phyloP scores from a whole-genome alignment of 805 yeast genomes.

The Wickerhamiella sergipiensis region DNA sequence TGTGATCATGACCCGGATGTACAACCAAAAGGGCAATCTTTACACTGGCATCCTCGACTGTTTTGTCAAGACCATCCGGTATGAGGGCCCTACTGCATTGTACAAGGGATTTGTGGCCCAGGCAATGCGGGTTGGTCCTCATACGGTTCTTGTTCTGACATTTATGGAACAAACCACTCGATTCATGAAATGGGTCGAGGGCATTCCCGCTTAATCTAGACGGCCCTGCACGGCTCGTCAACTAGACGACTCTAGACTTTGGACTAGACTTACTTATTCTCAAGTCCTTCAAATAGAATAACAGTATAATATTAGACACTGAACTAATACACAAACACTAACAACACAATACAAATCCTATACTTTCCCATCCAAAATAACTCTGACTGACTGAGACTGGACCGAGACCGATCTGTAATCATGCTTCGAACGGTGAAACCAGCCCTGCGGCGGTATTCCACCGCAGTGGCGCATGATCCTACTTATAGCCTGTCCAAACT shows the following conservation, averaged over 20 bases:
- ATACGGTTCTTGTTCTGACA: conserved; percentile 71
- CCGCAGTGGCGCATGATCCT: background rate
- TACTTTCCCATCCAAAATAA: too few relatives aligned
- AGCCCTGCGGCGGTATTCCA: background rate
- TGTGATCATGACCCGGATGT: conserved; percentile 84
- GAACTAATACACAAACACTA: too few relatives aligned
- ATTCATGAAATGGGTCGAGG: conserved; percentile 32
- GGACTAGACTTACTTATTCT: too few relatives aligned
- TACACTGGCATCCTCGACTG: conserved; percentile 87
- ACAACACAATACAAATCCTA: too few relatives aligned
- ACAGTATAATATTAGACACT: too few relatives aligned
- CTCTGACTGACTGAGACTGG: too few relatives aligned
- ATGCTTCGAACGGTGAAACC: background rate
- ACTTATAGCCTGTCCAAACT: conserved; percentile 21
- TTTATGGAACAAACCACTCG: conserved; percentile 94
- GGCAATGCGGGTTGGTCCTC: conserved; percentile 84
- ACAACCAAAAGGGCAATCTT: conserved; percentile 81
- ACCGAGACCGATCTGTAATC: background rate
- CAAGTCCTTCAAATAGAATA: too few relatives aligned
- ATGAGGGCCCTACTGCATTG: conserved; percentile 78
- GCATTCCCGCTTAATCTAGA: background rate
- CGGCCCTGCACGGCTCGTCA: too few relatives aligned
- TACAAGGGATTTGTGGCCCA: conserved; percentile 96
- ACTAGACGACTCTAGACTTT: too few relatives aligned
- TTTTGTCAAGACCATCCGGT: conserved; percentile 59